Percentiles rank a stretch among this genome's conserved stretches.
Conservation (phyloP, 495 filamentous ascomycete genomes). For the Ramalina peruviana region DNA sequence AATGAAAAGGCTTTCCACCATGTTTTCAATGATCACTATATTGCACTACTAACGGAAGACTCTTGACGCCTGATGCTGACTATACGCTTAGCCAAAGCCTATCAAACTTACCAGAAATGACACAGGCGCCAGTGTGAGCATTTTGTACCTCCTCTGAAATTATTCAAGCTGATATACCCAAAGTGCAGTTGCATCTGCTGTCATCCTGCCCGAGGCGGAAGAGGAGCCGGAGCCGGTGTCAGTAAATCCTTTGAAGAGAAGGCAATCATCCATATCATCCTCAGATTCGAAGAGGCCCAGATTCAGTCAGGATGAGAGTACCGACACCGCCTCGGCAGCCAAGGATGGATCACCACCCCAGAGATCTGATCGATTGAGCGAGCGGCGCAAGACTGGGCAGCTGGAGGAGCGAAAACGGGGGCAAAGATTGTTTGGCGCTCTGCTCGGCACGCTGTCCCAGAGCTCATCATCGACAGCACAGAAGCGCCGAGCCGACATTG, state of each 20-base stretch:
- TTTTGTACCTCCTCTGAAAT: not conserved
- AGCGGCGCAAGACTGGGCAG: conserved; percentile 33
- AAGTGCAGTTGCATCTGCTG: conserved; percentile 50
- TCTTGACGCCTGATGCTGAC: not conserved
- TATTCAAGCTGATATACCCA: not conserved
- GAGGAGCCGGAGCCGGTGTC: conserved; percentile 21
- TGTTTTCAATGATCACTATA: too few relatives aligned
- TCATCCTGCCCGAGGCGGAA: conserved; percentile 42
- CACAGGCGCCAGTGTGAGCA: conserved; percentile 22
- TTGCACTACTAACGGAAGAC: not conserved
- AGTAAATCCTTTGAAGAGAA: conserved; percentile 34
- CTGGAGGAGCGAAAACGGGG: conserved; percentile 77
- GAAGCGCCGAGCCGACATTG: conserved; percentile 74
- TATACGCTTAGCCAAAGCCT: not conserved
- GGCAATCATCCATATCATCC: conserved; percentile 42
- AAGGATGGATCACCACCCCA: conserved; percentile 1
- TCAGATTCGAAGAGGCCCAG: conserved; percentile 42
- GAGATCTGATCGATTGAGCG: conserved; percentile 22
- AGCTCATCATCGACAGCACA: conserved; percentile 52
- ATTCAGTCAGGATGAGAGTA: conserved; percentile 25
- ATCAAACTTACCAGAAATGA: conserved; percentile 8
- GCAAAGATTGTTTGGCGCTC: conserved; percentile 76
- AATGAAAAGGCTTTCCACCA: not conserved
- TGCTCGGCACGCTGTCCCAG: conserved; percentile 80
- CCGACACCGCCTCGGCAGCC: conserved; percentile 10